phyloP scores from a whole-genome alignment of 2,329 filamentous ascomycete species.

The Cytospora chrysosperma region DNA sequence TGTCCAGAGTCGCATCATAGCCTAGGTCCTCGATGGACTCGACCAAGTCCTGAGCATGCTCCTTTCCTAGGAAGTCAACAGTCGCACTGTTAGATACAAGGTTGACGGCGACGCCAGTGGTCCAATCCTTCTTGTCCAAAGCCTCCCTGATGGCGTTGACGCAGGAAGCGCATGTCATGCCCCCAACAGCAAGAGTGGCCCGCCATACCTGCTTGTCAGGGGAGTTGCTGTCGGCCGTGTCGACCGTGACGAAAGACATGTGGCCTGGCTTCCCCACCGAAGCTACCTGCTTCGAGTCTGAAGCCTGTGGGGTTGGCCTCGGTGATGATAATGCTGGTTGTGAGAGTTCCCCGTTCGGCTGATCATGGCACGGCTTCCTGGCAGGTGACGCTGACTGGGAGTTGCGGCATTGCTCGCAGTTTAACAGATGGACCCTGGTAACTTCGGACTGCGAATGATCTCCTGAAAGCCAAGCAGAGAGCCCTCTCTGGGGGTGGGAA shows the following conservation, averaged over 20 bases:
- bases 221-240: constrained; percentile 31
- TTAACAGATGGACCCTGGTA: constrained; percentile 39
- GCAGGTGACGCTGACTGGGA: constrained; percentile 22
- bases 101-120: constrained; percentile 60
- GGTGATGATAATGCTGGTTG: neutral
- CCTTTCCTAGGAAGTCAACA: constrained; percentile 52
- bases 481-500: constrained; percentile 25
- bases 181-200: constrained; percentile 60
- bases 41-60: constrained; percentile 47
- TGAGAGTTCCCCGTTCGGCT: neutral
- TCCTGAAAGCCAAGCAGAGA: constrained; percentile 32
- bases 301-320: neutral
- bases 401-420: constrained; percentile 43
- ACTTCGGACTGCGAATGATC: constrained; percentile 21
- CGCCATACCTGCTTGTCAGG: constrained; percentile 42
- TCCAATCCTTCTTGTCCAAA: constrained; percentile 56
- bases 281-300: neutral
- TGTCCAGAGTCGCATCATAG: constrained; percentile 62
- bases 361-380: constrained; percentile 3
- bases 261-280: neutral
- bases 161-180: constrained; percentile 74
- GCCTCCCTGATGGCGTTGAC: constrained; percentile 61
- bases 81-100: constrained; percentile 66
- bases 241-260: constrained; percentile 36
- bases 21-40: constrained; percentile 62